A percentile compares a stretch with the other conserved stretches of the same genome.
Evolutionary conservation across 164 flowering plant genomes (phyloP).

Genomic region (Tetrastigma voinierianum): DNA sequence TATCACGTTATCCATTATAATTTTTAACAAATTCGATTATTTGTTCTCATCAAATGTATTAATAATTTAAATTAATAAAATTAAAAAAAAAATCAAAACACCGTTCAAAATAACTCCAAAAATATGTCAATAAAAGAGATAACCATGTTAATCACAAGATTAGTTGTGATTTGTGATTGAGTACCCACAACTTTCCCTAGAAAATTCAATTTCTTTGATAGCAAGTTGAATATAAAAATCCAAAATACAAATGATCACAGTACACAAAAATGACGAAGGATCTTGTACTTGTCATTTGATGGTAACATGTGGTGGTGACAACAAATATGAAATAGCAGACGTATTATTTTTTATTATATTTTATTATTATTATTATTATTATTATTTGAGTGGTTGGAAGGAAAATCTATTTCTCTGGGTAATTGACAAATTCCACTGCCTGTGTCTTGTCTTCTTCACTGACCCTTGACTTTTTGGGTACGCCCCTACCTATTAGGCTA

Average conservation of each 20-base stretch:
- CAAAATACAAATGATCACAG: too few species aligned
- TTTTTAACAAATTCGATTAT: too few species aligned
- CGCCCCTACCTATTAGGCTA: too few species aligned
- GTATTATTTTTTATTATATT: not conserved
- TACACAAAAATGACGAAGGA: conserved; percentile 1
- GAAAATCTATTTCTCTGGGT: not conserved
- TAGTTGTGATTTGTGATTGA: too few species aligned
- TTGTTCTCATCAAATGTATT: too few species aligned
- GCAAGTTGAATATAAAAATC: not conserved
- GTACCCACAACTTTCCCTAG: not conserved
- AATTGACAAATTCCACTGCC: conserved; percentile 6
- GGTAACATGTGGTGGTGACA: not conserved
- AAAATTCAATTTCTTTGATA: not conserved
- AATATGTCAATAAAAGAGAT: too few species aligned
- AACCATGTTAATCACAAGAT: too few species aligned
- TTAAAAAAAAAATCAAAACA: too few species aligned
- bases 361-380: not conserved
- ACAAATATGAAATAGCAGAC: conserved; percentile 21
- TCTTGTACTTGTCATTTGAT: not conserved
- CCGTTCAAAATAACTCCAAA: too few species aligned
- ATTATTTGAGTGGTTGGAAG: not conserved
- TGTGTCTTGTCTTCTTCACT: conserved; percentile 22
- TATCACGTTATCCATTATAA: too few species aligned
- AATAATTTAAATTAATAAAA: too few species aligned
- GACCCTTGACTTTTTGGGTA: not conserved